phyloP scores from a whole-genome alignment of 2,329 filamentous ascomycete species.

The Arthrobotrys musiformis region DNA sequence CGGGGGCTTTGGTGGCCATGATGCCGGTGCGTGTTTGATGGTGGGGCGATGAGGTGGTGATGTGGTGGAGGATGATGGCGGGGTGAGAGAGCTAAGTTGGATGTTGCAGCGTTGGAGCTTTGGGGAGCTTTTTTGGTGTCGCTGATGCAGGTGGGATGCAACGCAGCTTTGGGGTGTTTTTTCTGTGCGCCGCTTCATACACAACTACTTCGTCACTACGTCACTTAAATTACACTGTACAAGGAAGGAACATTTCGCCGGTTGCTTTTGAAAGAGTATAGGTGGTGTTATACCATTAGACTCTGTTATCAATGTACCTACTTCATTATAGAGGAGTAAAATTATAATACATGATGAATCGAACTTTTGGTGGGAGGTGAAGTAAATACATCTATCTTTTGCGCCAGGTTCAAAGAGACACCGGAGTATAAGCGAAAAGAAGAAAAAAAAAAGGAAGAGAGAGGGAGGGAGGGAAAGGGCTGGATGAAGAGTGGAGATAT shows the following conservation, averaged over 20 bases:
- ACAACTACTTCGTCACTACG: too few species aligned
- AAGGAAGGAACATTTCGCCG: background rate
- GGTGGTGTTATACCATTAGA: background rate
- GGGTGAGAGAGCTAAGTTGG: conserved; percentile 4
- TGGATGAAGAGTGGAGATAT: conserved; percentile 54
- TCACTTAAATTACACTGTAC: background rate
- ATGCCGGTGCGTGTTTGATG: conserved; percentile 53
- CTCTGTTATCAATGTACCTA: conserved; percentile 37
- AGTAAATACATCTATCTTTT: conserved; percentile 54
- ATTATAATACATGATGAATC: conserved; percentile 53
- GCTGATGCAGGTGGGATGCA: conserved; percentile 33
- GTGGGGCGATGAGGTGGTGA: conserved; percentile 12
- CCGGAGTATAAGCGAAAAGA: conserved; percentile 24
- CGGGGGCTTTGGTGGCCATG: conserved; percentile 84
- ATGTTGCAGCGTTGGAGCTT: conserved; percentile 22
- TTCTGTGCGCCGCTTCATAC: background rate
- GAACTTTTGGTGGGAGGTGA: conserved; percentile 36
- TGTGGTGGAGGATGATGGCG: background rate
- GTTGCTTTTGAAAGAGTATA: background rate
- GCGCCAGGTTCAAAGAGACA: conserved; percentile 38
- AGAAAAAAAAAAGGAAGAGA: background rate
- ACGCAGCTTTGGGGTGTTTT: conserved; percentile 11
- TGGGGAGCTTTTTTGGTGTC: too few species aligned
- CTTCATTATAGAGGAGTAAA: conserved; percentile 34
- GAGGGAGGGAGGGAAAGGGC: background rate